Evolutionary conservation across 2,329 filamentous ascomycete species (phyloP).

Genomic region (Podosphaera fusca): DNA sequence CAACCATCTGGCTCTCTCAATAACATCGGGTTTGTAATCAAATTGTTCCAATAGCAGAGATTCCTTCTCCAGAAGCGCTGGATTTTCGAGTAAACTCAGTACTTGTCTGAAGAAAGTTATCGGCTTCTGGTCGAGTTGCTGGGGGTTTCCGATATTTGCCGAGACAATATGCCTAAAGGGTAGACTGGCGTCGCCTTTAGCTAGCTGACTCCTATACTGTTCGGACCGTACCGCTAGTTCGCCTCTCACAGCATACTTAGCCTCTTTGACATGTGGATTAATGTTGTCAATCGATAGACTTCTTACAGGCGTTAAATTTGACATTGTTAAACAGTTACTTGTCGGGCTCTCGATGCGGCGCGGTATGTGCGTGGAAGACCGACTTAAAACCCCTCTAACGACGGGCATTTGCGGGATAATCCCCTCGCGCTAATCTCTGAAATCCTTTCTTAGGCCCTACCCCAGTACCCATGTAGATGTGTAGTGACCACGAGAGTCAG

Average conservation of each 20-base stretch:
- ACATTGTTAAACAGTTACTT: slow-evolving; percentile 10
- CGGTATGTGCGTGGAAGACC: too few species aligned
- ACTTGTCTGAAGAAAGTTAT: slow-evolving; percentile 99
- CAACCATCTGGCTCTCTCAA: slow-evolving; percentile 61
- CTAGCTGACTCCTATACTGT: slow-evolving; percentile 57
- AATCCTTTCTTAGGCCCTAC: too few species aligned
- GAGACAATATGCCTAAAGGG: slow-evolving; percentile 84
- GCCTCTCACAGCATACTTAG: slow-evolving; percentile 90
- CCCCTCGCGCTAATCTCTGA: too few species aligned
- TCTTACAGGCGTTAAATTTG: slow-evolving; percentile 18
- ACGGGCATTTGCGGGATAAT: too few species aligned
- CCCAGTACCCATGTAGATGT: too few species aligned
- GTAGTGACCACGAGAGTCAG: too few species aligned
- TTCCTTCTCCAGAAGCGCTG: slow-evolving; percentile 57
- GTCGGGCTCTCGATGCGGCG: slow-evolving; percentile 1
- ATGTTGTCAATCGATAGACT: slow-evolving; percentile 64
- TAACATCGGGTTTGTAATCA: slow-evolving; percentile 75
- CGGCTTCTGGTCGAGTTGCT: slow-evolving; percentile 96
- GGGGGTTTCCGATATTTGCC: slow-evolving; percentile 96
- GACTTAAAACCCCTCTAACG: too few species aligned
- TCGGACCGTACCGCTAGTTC: slow-evolving; percentile 89
- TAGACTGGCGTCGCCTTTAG: slow-evolving; percentile 30
- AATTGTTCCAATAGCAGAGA: slow-evolving; percentile 52
- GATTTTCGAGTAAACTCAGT: slow-evolving; percentile 79
- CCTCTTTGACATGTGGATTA: slow-evolving; percentile 67